Percentiles rank a stretch among this genome's conserved stretches.
Evolutionary conservation across 2,329 filamentous ascomycete genomes (phyloP).

Genomic region (Trichoderma lentiforme): DNA sequence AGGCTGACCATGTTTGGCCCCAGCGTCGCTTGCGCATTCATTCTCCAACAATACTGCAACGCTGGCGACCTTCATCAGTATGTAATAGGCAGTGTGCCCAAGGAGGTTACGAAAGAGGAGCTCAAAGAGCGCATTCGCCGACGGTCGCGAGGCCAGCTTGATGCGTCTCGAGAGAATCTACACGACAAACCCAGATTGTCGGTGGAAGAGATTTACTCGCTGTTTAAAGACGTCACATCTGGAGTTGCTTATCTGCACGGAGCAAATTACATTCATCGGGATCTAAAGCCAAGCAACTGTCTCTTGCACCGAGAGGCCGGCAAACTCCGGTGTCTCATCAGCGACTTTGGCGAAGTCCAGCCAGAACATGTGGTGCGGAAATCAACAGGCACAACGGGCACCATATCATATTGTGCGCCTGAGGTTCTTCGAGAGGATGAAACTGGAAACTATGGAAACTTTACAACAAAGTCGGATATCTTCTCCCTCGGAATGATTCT

Average conservation of each 20-base stretch:
- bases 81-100: slow-evolving; percentile 65
- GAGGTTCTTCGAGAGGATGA: slow-evolving; percentile 75
- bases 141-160: slow-evolving; percentile 72
- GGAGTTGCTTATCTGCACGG: slow-evolving; percentile 85
- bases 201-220: slow-evolving; percentile 93
- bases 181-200: slow-evolving; percentile 45
- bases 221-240: slow-evolving; percentile 93
- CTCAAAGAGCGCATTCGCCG: slow-evolving; percentile 84
- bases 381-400: slow-evolving; percentile 90
- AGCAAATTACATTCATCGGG: slow-evolving; percentile 92
- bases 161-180: slow-evolving; percentile 53
- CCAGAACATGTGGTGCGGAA: slow-evolving; percentile 75
- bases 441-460: slow-evolving; percentile 78
- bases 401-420: slow-evolving; percentile 94
- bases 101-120: slow-evolving; percentile 71
- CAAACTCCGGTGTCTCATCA: slow-evolving; percentile 78
- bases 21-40: slow-evolving; percentile 90
- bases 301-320: slow-evolving; percentile 74
- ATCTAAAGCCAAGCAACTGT: slow-evolving; percentile 95
- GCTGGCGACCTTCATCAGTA: slow-evolving; percentile 85
- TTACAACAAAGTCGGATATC: slow-evolving; percentile 96
- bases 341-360: slow-evolving; percentile 97
- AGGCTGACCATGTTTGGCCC: slow-evolving; percentile 83
- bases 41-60: slow-evolving; percentile 97
- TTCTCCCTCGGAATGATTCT: slow-evolving; percentile 98